Conservation (phyloP, 257 asterid species). For the Nemophila menziesii region DNA sequence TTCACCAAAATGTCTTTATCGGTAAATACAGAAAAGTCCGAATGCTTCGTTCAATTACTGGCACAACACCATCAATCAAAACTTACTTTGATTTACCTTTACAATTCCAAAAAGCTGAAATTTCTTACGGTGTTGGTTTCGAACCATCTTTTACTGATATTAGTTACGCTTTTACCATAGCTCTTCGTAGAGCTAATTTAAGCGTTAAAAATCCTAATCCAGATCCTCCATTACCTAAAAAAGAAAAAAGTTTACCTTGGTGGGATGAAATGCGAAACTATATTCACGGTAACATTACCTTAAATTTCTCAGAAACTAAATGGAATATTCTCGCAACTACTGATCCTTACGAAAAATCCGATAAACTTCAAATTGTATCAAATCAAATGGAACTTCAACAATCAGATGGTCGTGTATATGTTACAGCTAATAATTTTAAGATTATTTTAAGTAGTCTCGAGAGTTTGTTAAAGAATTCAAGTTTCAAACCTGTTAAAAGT, state of each 20-base stretch:
- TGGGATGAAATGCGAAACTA: constrained; percentile 99
- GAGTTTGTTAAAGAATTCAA: constrained; percentile 59
- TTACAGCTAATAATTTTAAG: constrained; percentile 73
- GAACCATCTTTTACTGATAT: constrained; percentile 89
- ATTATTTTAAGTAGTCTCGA: constrained; percentile 80
- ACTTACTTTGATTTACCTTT: constrained; percentile 87
- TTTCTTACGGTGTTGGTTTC: constrained; percentile 79
- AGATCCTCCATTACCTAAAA: constrained; percentile 71
- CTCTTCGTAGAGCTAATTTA: constrained; percentile 96
- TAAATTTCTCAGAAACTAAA: constrained; percentile 69
- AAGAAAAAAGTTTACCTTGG: constrained; percentile 98
- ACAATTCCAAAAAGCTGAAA: constrained; percentile 90
- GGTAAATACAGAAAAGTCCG: constrained; percentile 92
- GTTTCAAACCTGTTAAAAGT: constrained; percentile 46
- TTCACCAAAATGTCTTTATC: constrained; percentile 68
- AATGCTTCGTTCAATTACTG: constrained; percentile 90
- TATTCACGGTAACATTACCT: constrained; percentile 72
- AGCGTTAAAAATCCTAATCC: constrained; percentile 88
- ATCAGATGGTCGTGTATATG: constrained; percentile 75
- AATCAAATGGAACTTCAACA: constrained; percentile 83
- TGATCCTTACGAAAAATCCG: constrained; percentile 84
- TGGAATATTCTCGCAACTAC: constrained; percentile 93
- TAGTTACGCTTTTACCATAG: constrained; percentile 93
- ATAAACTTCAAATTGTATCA: constrained; percentile 58
- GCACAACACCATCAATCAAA: constrained; percentile 97